phyloP scores from a whole-genome alignment of 2,329 filamentous ascomycete genomes.

The Phialophora verrucosa region DNA sequence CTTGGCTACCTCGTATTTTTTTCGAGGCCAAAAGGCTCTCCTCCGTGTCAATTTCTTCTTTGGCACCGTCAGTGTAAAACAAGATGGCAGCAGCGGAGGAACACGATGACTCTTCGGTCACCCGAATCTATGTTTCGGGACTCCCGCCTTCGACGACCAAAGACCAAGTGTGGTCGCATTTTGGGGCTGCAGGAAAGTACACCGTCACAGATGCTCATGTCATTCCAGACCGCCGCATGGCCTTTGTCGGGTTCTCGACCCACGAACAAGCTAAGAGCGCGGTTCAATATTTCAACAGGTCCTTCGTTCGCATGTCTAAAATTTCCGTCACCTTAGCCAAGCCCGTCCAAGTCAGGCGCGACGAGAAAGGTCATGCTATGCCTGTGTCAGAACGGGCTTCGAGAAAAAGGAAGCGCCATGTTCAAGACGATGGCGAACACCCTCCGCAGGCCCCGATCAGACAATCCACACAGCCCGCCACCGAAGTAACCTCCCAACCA shows the following conservation, averaged over 20 bases:
- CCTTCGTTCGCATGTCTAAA: slow-evolving; percentile 95
- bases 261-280: slow-evolving; percentile 79
- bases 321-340: slow-evolving; percentile 87
- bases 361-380: slow-evolving; percentile 29
- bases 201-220: slow-evolving; percentile 91
- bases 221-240: slow-evolving; percentile 86
- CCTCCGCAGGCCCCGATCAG: not conserved
- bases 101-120: slow-evolving; percentile 47
- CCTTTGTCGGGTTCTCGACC: slow-evolving; percentile 91
- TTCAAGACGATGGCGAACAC: slow-evolving; percentile 23
- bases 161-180: slow-evolving; percentile 86
- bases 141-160: slow-evolving; percentile 85
- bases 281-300: slow-evolving; percentile 92
- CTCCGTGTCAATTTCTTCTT: not conserved
- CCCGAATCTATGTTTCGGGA: slow-evolving; percentile 72
- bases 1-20: not conserved
- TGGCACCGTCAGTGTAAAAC: not conserved
- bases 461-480: not conserved
- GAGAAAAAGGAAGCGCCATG: slow-evolving; percentile 34
- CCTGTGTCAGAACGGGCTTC: slow-evolving; percentile 32
- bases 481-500: not conserved
- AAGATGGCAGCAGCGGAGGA: slow-evolving; percentile 15
- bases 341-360: slow-evolving; percentile 64
- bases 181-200: slow-evolving; percentile 67
- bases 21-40: not conserved